Evolutionary conservation across 176 grass and related monocot genomes (phyloP).

Genomic region (Alopecurus myosuroides): DNA sequence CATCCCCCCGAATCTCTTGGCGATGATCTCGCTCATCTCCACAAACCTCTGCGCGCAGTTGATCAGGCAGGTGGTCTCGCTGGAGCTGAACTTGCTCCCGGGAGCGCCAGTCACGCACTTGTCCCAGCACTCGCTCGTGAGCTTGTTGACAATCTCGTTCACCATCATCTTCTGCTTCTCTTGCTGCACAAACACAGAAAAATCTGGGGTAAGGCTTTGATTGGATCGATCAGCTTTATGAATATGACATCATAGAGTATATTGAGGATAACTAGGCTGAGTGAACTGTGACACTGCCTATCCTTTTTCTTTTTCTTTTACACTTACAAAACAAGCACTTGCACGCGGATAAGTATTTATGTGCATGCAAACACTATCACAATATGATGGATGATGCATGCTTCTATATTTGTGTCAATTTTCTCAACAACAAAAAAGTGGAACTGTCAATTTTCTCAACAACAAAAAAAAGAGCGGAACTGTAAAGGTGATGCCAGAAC

Average conservation of each 20-base stretch:
- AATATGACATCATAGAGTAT: neutral
- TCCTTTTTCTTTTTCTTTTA: no score
- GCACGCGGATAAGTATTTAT: neutral
- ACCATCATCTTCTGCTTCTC: slow-evolving; percentile 59
- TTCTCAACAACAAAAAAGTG: no score
- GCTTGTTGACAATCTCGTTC: slow-evolving; percentile 49
- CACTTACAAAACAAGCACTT: neutral
- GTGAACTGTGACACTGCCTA: neutral
- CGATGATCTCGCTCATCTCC: slow-evolving; percentile 23
- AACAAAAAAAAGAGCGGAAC: no score
- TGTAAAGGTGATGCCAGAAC: no score
- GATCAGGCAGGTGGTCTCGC: slow-evolving; percentile 44
- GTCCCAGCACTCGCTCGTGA: slow-evolving; percentile 66
- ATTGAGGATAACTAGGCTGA: neutral
- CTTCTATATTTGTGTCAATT: no score
- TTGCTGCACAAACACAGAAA: slow-evolving; percentile 29
- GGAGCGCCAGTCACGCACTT: slow-evolving; percentile 53
- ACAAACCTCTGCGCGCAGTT: slow-evolving; percentile 49
- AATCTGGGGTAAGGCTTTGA: neutral
- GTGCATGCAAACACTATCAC: neutral
- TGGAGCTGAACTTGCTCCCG: slow-evolving; percentile 56
- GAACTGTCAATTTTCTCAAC: neutral
- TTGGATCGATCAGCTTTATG: neutral
- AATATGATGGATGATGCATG: neutral
- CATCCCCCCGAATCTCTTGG: neutral